Base-by-base conservation (phyloP, 1,284 basidiomycete genomes). In the Grifola frondosa region DNA sequence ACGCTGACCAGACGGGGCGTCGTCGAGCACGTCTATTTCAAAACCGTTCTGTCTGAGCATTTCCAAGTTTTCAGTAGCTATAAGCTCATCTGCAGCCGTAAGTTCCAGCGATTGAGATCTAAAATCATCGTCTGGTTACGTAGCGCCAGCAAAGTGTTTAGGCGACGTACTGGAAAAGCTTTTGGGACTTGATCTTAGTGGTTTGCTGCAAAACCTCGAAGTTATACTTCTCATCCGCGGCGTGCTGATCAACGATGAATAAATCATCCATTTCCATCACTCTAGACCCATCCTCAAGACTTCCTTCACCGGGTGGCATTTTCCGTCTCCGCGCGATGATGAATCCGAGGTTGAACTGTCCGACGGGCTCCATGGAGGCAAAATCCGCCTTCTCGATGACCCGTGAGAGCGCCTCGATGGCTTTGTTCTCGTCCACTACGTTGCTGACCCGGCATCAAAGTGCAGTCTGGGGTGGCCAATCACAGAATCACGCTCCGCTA, bases 291-390 rank as follows among this genome's bases (percentile, higher is more conserved):
- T 54, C 54, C 4, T 28, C 40, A n/a, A 11, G 19, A 5, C 20
- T 10, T 12, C 13, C 13, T 20, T 15, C 23, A 15, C 16, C 15
- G 21, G 15, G 4, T n/a, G 19, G 28, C 2, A 19, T 12, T 50
- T 69, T 70, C 44, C 70, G 65, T 46, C 90, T 74, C 3, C 93
- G 80, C 1, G 82, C 82, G 46, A 99, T 81, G 65, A 99, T 95
- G 65, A 99, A 99, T 0, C 95, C 96, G 30, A 89, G 77, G 58
- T 99, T 99, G 67, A 97, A 99, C 65, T 99, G 97, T 0, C 97
- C 97, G 21, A 97, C 54, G 13, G 97, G 69, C 1, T 85, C 70
- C 96, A 99, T 99, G 5, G 56, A 55, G 5, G 65, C 73, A 60
- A 99, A 99, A 66, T 99, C 96, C 1, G 69, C 62, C 66, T 99